Percentiles rank a stretch among this genome's conserved stretches.
Conservation (phyloP, 768 basidiomycete species). For the Pleurotus tuber-regium region DNA sequence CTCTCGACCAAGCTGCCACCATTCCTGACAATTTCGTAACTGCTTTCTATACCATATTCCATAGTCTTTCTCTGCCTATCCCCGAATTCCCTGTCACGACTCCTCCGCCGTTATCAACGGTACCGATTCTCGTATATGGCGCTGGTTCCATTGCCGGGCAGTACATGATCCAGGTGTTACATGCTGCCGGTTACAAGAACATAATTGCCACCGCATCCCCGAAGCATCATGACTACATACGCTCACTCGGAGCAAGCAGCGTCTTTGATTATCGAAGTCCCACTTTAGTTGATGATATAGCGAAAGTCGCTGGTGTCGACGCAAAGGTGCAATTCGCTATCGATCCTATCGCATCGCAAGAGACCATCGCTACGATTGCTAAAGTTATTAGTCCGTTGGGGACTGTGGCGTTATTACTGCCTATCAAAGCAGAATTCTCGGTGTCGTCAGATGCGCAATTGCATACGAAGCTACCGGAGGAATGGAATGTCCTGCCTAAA, state of each 20-base stretch:
- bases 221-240: conserved; percentile 35
- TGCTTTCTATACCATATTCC: conserved; percentile 39
- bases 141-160: conserved; percentile 38
- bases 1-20: conserved; percentile 27
- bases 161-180: conserved; percentile 35
- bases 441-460: conserved; percentile 29
- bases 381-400: conserved; percentile 34
- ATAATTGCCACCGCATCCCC: conserved; percentile 41
- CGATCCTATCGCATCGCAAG: conserved; percentile 35
- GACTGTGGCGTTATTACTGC: conserved; percentile 42
- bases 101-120: background rate
- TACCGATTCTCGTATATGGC: conserved; percentile 43
- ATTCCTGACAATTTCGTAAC: conserved; percentile 42
- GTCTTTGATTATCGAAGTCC: conserved; percentile 39
- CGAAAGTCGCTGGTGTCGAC: conserved; percentile 28
- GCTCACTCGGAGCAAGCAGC: conserved; percentile 35
- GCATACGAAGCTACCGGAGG: conserved; percentile 29
- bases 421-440: conserved; percentile 42
- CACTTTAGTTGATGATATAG: conserved; percentile 32
- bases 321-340: conserved; percentile 31
- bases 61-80: conserved; percentile 33
- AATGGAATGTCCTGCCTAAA: conserved; percentile 34
- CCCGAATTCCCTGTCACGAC: conserved; percentile 28
- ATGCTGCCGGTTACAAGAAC: conserved; percentile 38
- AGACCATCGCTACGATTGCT: conserved; percentile 30